Evolutionary conservation across 345 rosid species (phyloP).

Genomic region (Anacardium occidentale): DNA sequence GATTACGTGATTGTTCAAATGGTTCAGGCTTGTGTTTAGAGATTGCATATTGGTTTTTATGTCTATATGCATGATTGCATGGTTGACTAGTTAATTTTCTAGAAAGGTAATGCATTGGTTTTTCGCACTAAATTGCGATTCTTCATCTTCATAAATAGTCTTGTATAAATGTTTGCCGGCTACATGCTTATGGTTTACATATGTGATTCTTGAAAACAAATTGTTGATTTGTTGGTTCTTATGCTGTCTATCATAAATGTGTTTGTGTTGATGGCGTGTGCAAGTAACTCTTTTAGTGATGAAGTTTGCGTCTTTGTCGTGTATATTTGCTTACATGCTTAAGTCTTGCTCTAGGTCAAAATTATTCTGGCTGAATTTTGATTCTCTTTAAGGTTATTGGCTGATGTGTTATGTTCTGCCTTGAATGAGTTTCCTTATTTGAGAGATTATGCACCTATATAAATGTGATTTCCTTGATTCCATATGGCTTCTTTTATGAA

Average conservation of each 20-base stretch:
- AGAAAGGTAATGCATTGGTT: not conserved
- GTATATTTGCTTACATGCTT: not conserved
- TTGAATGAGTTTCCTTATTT: no score
- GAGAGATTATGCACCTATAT: not conserved
- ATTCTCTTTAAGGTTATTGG: no score
- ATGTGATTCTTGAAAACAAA: not conserved
- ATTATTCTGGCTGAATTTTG: no score
- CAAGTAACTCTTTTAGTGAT: not conserved
- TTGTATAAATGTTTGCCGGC: not conserved
- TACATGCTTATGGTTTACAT: not conserved
- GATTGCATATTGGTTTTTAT: not conserved
- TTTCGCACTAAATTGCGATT: not conserved
- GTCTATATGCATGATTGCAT: not conserved
- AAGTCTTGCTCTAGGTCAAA: not conserved
- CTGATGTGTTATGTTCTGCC: no score
- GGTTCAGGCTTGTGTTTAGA: not conserved
- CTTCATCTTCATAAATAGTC: not conserved
- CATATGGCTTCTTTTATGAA: not conserved
- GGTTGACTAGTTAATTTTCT: not conserved
- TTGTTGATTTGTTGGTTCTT: no score
- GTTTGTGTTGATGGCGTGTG: not conserved
- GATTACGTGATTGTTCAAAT: not conserved
- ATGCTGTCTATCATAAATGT: not conserved
- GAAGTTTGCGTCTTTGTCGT: not conserved
- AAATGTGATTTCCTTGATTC: not conserved